phyloP scores from a whole-genome alignment of 345 rosid genomes.

The Euclidium syriacum region DNA sequence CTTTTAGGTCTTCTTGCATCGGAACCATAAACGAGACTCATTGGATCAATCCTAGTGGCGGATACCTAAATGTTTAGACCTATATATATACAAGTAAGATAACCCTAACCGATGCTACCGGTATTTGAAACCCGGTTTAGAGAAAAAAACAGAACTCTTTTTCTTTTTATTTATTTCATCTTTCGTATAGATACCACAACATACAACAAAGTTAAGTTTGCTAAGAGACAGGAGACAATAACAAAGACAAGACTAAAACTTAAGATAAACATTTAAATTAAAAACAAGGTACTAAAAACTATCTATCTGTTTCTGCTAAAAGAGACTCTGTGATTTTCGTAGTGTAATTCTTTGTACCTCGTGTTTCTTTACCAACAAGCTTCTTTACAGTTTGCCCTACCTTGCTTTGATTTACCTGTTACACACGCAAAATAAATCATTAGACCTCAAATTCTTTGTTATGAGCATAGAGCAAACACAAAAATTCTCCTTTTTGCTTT shows the following conservation, averaged over 20 bases:
- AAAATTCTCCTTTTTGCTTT: no score
- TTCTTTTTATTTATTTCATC: neutral
- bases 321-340: constrained; percentile 20
- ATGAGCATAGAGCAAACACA: no score
- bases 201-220: constrained; percentile 18
- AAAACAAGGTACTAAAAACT: neutral
- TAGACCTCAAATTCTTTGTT: no score
- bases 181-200: neutral
- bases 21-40: no score
- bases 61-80: no score
- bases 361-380: constrained; percentile 20
- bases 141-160: neutral
- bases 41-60: no score
- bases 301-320: constrained; percentile 27
- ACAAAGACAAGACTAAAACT: neutral
- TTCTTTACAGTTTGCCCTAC: constrained; percentile 31
- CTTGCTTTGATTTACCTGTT: constrained; percentile 35
- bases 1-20: no score
- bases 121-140: no score
- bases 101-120: no score
- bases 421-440: neutral
- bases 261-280: neutral
- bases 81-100: no score
- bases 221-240: constrained; percentile 1
- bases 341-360: constrained; percentile 4